Percentiles rank a stretch among this genome's conserved stretches.
Evolutionary conservation across 2,329 filamentous ascomycete species (phyloP).

Genomic region (Stylonectria norvegica): DNA sequence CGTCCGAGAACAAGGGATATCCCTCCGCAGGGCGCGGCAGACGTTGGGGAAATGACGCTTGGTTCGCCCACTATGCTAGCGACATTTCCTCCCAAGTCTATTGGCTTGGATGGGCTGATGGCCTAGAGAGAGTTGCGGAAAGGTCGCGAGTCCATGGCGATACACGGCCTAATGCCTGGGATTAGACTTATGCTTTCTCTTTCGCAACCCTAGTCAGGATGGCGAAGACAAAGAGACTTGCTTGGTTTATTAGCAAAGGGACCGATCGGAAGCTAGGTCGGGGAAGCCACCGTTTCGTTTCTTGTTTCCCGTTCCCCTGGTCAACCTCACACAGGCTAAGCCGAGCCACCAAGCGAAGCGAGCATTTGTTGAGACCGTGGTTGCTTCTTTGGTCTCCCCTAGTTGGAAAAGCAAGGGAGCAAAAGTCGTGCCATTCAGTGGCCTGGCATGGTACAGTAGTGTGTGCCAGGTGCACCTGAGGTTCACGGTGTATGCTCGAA

Average conservation of each 20-base stretch:
- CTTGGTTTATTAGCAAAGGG: slow-evolving; percentile 16
- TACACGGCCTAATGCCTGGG: slow-evolving; percentile 10
- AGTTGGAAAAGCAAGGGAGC: slow-evolving; percentile 14
- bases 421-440: slow-evolving; percentile 14
- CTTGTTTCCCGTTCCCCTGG: slow-evolving; percentile 25
- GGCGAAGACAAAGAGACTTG: slow-evolving; percentile 14
- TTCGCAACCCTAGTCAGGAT: slow-evolving; percentile 1
- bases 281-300: slow-evolving; percentile 27
- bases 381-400: slow-evolving; percentile 7
- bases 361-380: slow-evolving; percentile 4
- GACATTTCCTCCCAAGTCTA: slow-evolving; percentile 19
- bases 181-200: slow-evolving; percentile 4
- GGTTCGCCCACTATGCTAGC: slow-evolving; percentile 18
- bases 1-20: slow-evolving; percentile 20
- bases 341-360: neutral
- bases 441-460: slow-evolving; percentile 12
- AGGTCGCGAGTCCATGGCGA: slow-evolving; percentile 15
- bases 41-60: slow-evolving; percentile 26
- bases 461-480: slow-evolving; percentile 14
- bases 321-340: slow-evolving; percentile 3
- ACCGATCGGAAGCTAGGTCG: slow-evolving; percentile 18
- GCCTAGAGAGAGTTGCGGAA: slow-evolving; percentile 8
- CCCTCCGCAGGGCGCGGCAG: slow-evolving; percentile 14
- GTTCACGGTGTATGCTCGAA: slow-evolving; percentile 10
- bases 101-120: slow-evolving; percentile 21